phyloP scores from a whole-genome alignment of 106 monocot species.

The Dioscorea alata region DNA sequence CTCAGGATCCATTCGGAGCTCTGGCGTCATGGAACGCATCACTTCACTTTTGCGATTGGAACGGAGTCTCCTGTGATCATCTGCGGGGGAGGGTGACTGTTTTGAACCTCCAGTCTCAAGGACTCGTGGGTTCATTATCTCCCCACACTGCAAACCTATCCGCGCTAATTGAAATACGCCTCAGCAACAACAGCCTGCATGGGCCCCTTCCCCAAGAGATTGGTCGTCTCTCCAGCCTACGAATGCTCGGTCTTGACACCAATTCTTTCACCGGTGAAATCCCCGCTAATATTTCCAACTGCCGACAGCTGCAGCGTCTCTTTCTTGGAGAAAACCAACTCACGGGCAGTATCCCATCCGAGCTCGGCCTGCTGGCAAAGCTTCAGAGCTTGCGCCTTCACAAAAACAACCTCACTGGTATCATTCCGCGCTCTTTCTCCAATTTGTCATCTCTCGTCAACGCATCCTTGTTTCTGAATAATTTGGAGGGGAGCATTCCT shows the following conservation, averaged over 20 bases:
- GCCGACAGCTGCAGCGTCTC: slow-evolving; percentile 1
- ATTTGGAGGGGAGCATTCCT: background rate
- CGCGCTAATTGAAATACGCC: background rate
- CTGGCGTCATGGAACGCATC: slow-evolving; percentile 30
- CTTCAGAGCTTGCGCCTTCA: slow-evolving; percentile 1
- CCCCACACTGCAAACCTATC: slow-evolving; percentile 31
- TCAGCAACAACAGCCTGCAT: slow-evolving; percentile 16
- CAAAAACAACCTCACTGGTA: background rate
- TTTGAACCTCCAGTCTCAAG: slow-evolving; percentile 21
- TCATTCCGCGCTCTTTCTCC: background rate
- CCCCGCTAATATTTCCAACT: background rate
- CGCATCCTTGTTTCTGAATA: background rate
- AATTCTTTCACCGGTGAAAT: slow-evolving; percentile 31
- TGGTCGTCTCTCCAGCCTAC: slow-evolving; percentile 10
- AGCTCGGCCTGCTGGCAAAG: too few relatives aligned
- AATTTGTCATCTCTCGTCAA: background rate
- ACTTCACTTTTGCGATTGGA: slow-evolving; percentile 21
- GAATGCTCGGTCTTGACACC: slow-evolving; percentile 5
- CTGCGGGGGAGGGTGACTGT: slow-evolving; percentile 7
- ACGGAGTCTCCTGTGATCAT: slow-evolving; percentile 29
- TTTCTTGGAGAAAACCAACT: slow-evolving; percentile 15
- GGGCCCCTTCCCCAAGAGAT: slow-evolving; percentile 31
- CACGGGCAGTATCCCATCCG: too few relatives aligned
- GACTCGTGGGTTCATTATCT: slow-evolving; percentile 34
- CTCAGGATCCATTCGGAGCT: slow-evolving; percentile 2